Percentiles rank a stretch among this genome's conserved stretches.
These are phyloP conservation scores for Haplosporangium gracile DNA, from an alignment of 192 early-diverging fungal genomes.

Conservation along the genomic window DNA sequence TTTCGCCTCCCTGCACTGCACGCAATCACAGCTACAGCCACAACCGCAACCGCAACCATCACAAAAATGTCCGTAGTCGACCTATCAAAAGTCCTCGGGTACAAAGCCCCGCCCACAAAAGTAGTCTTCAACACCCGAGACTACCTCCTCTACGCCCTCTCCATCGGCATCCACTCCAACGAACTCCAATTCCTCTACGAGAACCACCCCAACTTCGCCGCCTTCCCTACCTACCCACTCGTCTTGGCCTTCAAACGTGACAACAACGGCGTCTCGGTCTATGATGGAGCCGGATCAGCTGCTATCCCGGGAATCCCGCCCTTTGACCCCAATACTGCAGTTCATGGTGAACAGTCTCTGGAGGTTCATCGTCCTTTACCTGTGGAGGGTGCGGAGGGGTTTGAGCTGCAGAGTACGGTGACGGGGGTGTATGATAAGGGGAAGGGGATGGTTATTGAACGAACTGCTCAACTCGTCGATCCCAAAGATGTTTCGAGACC, in stretches of 20 bases:
- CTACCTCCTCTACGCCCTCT: constrained; percentile 76
- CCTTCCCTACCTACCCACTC: constrained; percentile 78
- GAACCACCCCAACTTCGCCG: constrained; percentile 67
- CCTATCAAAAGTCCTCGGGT: constrained; percentile 63
- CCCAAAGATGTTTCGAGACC: constrained; percentile 54
- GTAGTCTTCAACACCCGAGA: constrained; percentile 74
- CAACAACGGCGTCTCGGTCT: constrained; percentile 37
- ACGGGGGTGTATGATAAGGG: constrained; percentile 80
- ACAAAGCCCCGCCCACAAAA: constrained; percentile 42
- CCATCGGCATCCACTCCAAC: constrained; percentile 66
- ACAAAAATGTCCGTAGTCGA: constrained; percentile 37
- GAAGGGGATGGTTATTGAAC: constrained; percentile 74
- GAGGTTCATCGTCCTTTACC: constrained; percentile 73
- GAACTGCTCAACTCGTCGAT: constrained; percentile 62
- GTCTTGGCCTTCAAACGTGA: constrained; percentile 68
- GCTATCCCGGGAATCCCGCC: constrained; percentile 69
- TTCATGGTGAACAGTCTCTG: constrained; percentile 79
- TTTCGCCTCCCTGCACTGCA: background rate
- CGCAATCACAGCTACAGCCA: background rate
- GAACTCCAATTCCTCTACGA: constrained; percentile 78
- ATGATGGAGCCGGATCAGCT: constrained; percentile 67
- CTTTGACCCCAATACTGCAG: constrained; percentile 71
- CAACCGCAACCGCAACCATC: background rate
- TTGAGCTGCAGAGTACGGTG: constrained; percentile 61
- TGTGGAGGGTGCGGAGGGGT: constrained; percentile 56